Evolutionary conservation across 164 flowering plant genomes (phyloP), one percentile per base, ranked within the genome.

Genomic region (Santalum album): DNA sequence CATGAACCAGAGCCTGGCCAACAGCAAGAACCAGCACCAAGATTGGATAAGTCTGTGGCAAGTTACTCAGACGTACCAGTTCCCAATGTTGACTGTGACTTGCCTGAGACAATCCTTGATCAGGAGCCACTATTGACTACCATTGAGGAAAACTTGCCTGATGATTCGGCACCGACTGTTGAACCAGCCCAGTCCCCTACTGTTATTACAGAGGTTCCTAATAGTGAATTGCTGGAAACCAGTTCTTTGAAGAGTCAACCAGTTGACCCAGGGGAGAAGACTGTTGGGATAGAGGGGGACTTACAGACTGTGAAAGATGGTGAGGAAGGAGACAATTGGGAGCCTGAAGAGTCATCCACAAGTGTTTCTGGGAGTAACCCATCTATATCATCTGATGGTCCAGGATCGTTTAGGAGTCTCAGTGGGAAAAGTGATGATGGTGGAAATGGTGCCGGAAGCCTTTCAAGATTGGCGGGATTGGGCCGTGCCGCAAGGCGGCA

Each of bases 401-500:
- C 94, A 12, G 75, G 74, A 57, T 86, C 96, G 49, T 84, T 78
- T 51, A 73, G 82, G 69, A 90, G 87, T 74, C 72, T 79, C 26
- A 69, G 82, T 70, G 87, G 84, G 24, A 94, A 79, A 77, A 66
- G 68, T 56, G 99, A 94, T 54, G 99, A 94, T 17, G 71, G 79
- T 18, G 81, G 86, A 19, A 78, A 62, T 67, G 85, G 94, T 26
- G 60, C 77, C 35, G 99, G 90, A 52, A 94, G 97, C 60, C 95
- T 90, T 53, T 90, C 99, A 24, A 82, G 90, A 74, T 62, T 90
- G 58, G 81, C 88, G 24, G 99, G 99, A 32, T 72, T 92, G 68
- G 97, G 96, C 17, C 96, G 99, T 69, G 88, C 95, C 39, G 92
- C 87, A 25, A 77, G 99, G 55, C 88, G 90, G 14, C 90, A 87